Evolutionary conservation across 2,329 filamentous ascomycete species (phyloP), one percentile per base, ranked within the genome.

Genomic region (Ophioceras dolichostomum): DNA sequence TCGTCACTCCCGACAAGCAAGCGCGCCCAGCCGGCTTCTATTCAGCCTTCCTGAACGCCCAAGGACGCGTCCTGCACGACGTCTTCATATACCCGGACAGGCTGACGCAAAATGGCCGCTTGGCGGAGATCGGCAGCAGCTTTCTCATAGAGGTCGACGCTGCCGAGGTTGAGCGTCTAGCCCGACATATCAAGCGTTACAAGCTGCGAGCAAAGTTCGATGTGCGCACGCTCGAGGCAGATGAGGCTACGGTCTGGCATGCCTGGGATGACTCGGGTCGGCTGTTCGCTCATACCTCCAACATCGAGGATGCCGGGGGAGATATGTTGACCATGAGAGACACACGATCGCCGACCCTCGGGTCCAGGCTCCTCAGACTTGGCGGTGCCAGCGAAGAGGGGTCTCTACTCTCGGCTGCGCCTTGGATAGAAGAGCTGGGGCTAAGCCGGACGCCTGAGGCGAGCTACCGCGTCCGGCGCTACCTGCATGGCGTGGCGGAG

Each of bases 91-190:
- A 94, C 64, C 80, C 78, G 0, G 61, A 73, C 44, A 51, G 59
- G 32, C 51, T 57, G 33, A 49, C 49, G 17, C 32, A 49, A 12
- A 40, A 37, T 31, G 13, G 14, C 1, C 12, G 22, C 8, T 48
- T 49, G 16, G 48, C 45, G 37, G 50, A 12, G 8, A 43, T 42
- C 41, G 33, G 46, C 46, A 37, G 28, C n/a, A 65, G 68, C 21
- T 89, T 83, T 65, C 59, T 94, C 41, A 68, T 98, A 41, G 91
- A 98, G 53, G 82, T 88, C 10, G 88, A 94, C 57, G 74, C 73
- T 5, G 62, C 61, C 4, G 73, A 87, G 49, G 73, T 74, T 0
- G 60, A 70, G 2, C 60, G 55, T 4, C 56, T 96, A 40, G 55
- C 77, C 41, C 76, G 73, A 46, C 85, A 91, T 57, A 65, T 98